These are phyloP conservation scores for Beauveria sp. DNA, from an alignment of 2,329 filamentous ascomycete species.

Conservation along the genomic window DNA sequence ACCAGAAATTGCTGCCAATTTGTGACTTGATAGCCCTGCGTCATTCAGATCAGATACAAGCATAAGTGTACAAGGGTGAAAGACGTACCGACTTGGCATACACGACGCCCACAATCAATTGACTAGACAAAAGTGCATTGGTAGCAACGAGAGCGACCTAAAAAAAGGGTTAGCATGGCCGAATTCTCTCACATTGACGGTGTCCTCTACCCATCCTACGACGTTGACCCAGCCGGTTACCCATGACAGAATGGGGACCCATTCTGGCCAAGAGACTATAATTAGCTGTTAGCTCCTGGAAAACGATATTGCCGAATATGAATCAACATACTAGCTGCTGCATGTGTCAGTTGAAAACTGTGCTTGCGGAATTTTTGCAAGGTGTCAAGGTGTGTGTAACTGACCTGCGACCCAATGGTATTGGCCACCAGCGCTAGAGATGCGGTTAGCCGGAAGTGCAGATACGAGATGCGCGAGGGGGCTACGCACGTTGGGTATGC, in stretches of 20 bases:
- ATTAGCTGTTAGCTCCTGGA: neutral
- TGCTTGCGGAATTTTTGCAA: conserved; percentile 29
- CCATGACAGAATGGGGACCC: conserved; percentile 23
- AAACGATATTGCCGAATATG: neutral
- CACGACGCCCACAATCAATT: conserved; percentile 59
- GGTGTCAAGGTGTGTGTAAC: conserved; percentile 36
- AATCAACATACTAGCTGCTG: conserved; percentile 6
- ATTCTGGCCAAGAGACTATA: conserved; percentile 18
- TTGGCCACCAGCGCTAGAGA: conserved; percentile 42
- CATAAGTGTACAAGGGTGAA: neutral
- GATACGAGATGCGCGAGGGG: neutral
- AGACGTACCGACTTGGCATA: conserved; percentile 39
- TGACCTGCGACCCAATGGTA: conserved; percentile 63
- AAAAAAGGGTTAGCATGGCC: neutral
- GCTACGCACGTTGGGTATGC: conserved; percentile 41
- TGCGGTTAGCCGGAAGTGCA: neutral
- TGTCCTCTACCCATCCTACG: conserved; percentile 46
- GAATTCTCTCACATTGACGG: neutral
- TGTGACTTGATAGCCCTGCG: conserved; percentile 40
- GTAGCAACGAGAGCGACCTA: conserved; percentile 56
- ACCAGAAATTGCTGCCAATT: conserved; percentile 64
- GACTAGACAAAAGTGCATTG: conserved; percentile 58
- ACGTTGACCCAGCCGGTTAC: conserved; percentile 54
- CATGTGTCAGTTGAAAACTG: conserved; percentile 32
- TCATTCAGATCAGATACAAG: neutral